Evolutionary conservation across 306 rosid species (phyloP).

Genomic region (Erythrophleum fordii): DNA sequence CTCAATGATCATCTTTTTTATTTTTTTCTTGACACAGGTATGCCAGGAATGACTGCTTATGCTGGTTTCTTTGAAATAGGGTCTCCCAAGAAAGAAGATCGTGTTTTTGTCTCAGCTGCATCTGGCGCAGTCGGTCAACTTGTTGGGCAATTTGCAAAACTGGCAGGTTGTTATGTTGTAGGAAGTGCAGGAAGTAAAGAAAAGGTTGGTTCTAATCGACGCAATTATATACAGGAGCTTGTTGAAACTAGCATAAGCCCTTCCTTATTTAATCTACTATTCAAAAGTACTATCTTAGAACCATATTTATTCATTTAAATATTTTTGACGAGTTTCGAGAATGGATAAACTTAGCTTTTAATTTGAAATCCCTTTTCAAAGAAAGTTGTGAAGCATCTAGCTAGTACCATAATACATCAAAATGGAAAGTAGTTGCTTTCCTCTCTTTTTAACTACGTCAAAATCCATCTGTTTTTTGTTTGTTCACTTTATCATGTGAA

Average conservation of each 20-base stretch:
- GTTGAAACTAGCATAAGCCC: neutral
- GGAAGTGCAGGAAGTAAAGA: constrained; percentile 45
- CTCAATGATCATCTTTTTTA: neutral
- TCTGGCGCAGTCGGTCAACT: constrained; percentile 17
- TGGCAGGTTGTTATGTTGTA: constrained; percentile 39
- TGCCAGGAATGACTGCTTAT: constrained; percentile 44
- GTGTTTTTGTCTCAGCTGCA: constrained; percentile 10
- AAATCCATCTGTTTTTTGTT: too few species aligned
- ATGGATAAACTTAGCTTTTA: neutral
- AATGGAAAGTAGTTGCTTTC: too few species aligned
- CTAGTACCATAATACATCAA: neutral
- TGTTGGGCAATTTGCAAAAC: constrained; percentile 16
- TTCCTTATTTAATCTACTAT: neutral
- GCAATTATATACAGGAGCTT: neutral
- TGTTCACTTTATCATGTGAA: too few species aligned
- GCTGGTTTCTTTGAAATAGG: constrained; percentile 23
- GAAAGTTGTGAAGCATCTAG: neutral
- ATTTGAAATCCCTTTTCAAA: neutral
- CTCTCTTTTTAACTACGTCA: too few species aligned
- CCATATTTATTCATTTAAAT: too few species aligned
- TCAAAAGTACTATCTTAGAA: neutral
- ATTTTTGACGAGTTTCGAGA: neutral
- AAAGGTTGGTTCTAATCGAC: constrained; percentile 11
- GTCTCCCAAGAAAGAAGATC: constrained; percentile 13
- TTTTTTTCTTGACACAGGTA: neutral